These are phyloP conservation scores for Apiospora hydei DNA, from an alignment of 2,329 filamentous ascomycete species.

Conservation along the genomic window DNA sequence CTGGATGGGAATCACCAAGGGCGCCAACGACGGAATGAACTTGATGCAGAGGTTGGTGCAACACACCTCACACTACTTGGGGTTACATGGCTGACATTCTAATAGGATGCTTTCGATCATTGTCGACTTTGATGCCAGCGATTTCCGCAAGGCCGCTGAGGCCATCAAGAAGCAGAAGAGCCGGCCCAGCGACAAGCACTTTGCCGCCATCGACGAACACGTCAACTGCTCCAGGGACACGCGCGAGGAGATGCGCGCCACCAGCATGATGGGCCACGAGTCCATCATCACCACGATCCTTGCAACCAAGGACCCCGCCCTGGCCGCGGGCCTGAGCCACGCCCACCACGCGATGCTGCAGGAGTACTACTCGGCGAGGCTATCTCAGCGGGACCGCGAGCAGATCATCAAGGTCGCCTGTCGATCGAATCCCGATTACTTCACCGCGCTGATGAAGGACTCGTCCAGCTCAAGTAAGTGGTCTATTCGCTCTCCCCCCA, in stretches of 20 bases:
- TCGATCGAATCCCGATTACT: slow-evolving; percentile 71
- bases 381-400: slow-evolving; percentile 77
- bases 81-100: not conserved
- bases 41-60: slow-evolving; percentile 65
- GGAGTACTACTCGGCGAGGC: slow-evolving; percentile 74
- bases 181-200: slow-evolving; percentile 65
- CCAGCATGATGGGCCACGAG: slow-evolving; percentile 56
- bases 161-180: slow-evolving; percentile 70
- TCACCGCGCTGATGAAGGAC: slow-evolving; percentile 74
- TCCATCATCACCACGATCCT: slow-evolving; percentile 76
- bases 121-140: slow-evolving; percentile 74
- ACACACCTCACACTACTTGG: too few relatives aligned
- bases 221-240: slow-evolving; percentile 58
- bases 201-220: slow-evolving; percentile 67
- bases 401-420: slow-evolving; percentile 73
- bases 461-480: slow-evolving; percentile 70
- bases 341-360: slow-evolving; percentile 69
- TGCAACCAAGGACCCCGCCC: slow-evolving; percentile 51
- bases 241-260: slow-evolving; percentile 65
- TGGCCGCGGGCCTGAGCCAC: slow-evolving; percentile 58
- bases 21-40: slow-evolving; percentile 81
- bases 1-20: slow-evolving; percentile 77
- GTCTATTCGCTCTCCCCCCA: not conserved
- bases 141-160: slow-evolving; percentile 70
- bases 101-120: slow-evolving; percentile 75